Evolutionary conservation across 805 yeast genomes (phyloP), one percentile per base, ranked within the genome.

Genomic region (Sugiyamaella floridensis): DNA sequence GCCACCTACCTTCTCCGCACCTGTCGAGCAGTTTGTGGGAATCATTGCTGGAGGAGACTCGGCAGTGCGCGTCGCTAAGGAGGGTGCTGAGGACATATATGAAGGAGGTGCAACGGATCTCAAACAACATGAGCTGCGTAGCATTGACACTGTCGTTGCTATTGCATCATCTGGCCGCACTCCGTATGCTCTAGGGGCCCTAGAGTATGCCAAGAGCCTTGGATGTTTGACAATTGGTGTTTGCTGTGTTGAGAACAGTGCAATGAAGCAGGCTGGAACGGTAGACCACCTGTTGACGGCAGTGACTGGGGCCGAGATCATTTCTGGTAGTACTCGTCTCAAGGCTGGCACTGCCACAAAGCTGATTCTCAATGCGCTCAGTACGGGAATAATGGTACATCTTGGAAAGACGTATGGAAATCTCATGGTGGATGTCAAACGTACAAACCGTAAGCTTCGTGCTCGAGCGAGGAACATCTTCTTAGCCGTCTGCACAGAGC

Each of bases 151-250:
- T 12, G 57, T 63, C 6, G 40, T 63, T 22, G 67, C 66, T 2
- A 62, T 63, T 44, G 66, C 67, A 2, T 55, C 66, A 11, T 63
- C 67, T 5, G 67, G 67, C 7, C 50, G 67, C 51, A 63, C 67
- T 10, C 67, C 67, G 9, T 63, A 61, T 54, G 66, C 62, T 15
- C 41, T 61, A 12, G 59, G 62, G 6, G 65, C 58, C 10, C 22
- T 63, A 42, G 46, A 49, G 11, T 62, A 59, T 48, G 64, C 61
- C 12, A 56, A 56, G 46, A 42, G 41, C 14, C 15, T 55, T 3
- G 67, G 67, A 4, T 60, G 61, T 44, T 41, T 50, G 16, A 63
- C 66, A n/a, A 48, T 58, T 1, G 65, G 63, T 14, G 43, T 61
- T 8, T 53, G 56, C 11, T 58, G 63, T 40, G 62, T 61, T 12